A percentile compares a stretch with the other conserved stretches of the same genome.
Evolutionary conservation across 805 yeast species (phyloP).

Genomic region (Yamadazyma philogaea): DNA sequence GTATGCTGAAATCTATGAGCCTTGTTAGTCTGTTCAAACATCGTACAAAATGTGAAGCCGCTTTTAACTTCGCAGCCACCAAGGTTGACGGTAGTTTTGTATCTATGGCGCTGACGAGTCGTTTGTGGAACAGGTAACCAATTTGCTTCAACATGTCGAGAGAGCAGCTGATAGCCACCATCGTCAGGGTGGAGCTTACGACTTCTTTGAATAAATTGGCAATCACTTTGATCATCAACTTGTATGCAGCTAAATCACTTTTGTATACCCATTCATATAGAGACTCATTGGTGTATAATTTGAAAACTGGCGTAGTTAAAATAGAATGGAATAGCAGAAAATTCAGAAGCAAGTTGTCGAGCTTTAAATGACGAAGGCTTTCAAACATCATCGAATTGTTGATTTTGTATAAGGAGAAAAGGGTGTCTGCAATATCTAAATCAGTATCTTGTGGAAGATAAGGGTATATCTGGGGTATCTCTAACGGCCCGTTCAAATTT

Average conservation of each 20-base stretch:
- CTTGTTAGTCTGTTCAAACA: conserved; percentile 4
- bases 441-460: conserved; percentile 47
- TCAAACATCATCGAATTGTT: conserved; percentile 66
- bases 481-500: conserved; percentile 17
- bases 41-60: conserved; percentile 3
- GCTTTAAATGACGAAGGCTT: conserved; percentile 62
- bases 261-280: conserved; percentile 60
- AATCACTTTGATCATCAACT: conserved; percentile 6
- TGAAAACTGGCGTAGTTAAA: conserved; percentile 61
- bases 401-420: conserved; percentile 58
- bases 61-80: conserved; percentile 1
- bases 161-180: background rate
- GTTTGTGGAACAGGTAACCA: background rate
- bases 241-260: conserved; percentile 45
- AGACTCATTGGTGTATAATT: conserved; percentile 49
- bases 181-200: background rate
- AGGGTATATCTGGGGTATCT: conserved; percentile 39
- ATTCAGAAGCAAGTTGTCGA: conserved; percentile 55
- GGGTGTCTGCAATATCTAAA: conserved; percentile 56
- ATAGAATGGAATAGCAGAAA: conserved; percentile 51
- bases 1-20: conserved; percentile 1
- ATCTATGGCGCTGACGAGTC: background rate
- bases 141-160: conserved; percentile 1
- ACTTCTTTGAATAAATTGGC: conserved; percentile 4
- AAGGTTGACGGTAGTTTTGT: conserved; percentile 3